Evolutionary conservation across 306 rosid species (phyloP).

Genomic region (Mucuna pruriens): DNA sequence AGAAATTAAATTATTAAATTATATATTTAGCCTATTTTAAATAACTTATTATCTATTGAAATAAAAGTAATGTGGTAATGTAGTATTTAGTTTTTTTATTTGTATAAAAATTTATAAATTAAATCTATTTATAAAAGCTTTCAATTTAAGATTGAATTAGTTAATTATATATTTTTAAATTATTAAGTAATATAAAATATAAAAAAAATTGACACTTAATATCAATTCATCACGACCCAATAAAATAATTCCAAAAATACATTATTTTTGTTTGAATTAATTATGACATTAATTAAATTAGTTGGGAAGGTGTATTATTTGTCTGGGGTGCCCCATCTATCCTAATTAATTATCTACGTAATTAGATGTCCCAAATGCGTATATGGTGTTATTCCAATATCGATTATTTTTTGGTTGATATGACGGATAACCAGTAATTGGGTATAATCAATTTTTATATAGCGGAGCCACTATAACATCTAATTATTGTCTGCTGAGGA

Average conservation of each 20-base stretch:
- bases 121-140: too few relatives aligned
- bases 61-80: not conserved
- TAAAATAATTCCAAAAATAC: not conserved
- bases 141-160: too few relatives aligned
- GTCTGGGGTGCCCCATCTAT: not conserved
- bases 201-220: not conserved
- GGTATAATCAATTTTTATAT: not conserved
- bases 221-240: not conserved
- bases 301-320: conserved; percentile 8
- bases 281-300: not conserved
- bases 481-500: not conserved
- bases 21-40: too few relatives aligned
- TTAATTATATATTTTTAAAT: not conserved
- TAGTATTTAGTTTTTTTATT: too few relatives aligned
- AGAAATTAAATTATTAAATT: too few relatives aligned
- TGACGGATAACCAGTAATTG: not conserved
- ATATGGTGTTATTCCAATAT: not conserved
- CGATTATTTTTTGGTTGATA: not conserved
- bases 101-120: too few relatives aligned
- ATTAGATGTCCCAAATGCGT: not conserved
- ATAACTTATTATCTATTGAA: too few relatives aligned
- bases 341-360: too few relatives aligned
- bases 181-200: not conserved
- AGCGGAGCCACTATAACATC: not conserved
- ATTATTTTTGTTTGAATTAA: not conserved